Conservation (phyloP, 306 rosid species). For the Psophocarpus tetragonolobus region DNA sequence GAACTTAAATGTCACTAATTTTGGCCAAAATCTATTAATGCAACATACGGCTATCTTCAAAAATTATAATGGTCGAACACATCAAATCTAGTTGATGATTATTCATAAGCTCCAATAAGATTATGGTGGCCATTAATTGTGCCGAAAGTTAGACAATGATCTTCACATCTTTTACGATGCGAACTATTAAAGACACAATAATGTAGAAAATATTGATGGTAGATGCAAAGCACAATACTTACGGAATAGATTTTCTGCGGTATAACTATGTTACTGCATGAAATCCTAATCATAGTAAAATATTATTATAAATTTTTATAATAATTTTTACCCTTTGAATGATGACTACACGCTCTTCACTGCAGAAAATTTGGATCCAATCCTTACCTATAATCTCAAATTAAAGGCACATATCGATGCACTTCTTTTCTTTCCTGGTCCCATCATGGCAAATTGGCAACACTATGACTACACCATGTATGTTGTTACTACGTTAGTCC, state of each 20-base stretch:
- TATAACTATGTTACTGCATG: too few relatives aligned
- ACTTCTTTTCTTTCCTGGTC: background rate
- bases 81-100: conserved; percentile 18
- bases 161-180: background rate
- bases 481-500: background rate
- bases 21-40: background rate
- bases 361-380: too few relatives aligned
- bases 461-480: background rate
- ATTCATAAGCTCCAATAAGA: conserved; percentile 11
- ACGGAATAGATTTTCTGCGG: too few relatives aligned
- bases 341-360: too few relatives aligned
- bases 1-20: background rate
- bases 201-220: background rate
- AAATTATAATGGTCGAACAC: conserved; percentile 11
- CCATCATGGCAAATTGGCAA: background rate
- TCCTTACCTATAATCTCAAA: background rate
- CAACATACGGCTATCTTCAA: background rate
- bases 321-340: too few relatives aligned
- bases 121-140: conserved; percentile 31
- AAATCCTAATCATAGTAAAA: too few relatives aligned
- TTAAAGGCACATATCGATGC: background rate
- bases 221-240: background rate
- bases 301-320: too few relatives aligned
- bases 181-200: background rate
- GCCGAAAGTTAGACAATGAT: conserved; percentile 35